phyloP scores from a whole-genome alignment of 495 filamentous ascomycete species.

The Wilcoxina mikolae region DNA sequence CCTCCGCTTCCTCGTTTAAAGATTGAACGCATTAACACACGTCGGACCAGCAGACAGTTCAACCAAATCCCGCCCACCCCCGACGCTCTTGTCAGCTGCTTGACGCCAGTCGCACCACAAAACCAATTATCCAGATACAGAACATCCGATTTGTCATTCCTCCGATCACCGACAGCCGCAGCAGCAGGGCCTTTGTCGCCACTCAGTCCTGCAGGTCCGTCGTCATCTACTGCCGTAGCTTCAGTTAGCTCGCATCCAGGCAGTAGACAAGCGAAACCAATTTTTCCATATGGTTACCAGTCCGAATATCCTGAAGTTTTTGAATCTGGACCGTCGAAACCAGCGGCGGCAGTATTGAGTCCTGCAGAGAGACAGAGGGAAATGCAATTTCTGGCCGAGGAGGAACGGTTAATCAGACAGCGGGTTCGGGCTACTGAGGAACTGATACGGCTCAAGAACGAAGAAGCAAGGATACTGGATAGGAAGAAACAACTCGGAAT shows the following conservation, averaged over 20 bases:
- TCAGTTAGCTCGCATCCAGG: neutral
- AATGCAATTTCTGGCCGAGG: neutral
- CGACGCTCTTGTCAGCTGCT: neutral
- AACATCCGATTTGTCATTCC: neutral
- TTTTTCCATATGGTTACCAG: slow-evolving; percentile 1
- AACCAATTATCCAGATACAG: neutral
- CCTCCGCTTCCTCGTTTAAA: neutral
- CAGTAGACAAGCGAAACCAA: neutral
- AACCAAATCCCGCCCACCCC: neutral
- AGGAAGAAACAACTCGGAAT: slow-evolving; percentile 86
- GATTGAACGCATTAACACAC: neutral
- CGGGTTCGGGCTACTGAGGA: slow-evolving; percentile 41
- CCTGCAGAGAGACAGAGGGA: neutral
- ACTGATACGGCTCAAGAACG: slow-evolving; percentile 68
- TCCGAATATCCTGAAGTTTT: slow-evolving; percentile 1
- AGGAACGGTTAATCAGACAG: slow-evolving; percentile 6
- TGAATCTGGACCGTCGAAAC: neutral
- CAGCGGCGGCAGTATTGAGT: neutral
- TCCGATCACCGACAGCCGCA: neutral
- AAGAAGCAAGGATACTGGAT: slow-evolving; percentile 92
- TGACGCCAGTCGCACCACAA: neutral
- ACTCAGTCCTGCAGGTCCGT: neutral
- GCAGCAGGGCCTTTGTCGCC: neutral
- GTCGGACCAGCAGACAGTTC: neutral
- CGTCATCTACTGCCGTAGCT: neutral